Base-by-base conservation (phyloP, 805 yeast species). In the Cyberlindnera amylophila region DNA sequence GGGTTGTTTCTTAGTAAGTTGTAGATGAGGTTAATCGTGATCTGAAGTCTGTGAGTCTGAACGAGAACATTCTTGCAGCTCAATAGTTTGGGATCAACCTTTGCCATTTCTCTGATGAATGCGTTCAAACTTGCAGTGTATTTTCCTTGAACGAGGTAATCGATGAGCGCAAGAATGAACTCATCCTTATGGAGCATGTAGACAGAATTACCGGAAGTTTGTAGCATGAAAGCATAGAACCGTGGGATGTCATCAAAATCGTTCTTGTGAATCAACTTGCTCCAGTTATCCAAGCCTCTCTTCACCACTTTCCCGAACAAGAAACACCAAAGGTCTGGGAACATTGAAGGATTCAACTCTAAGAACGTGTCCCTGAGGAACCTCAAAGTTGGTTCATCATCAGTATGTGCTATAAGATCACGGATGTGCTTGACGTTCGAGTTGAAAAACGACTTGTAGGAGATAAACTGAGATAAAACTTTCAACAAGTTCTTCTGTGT, bases 241-340 rank as follows among this genome's bases (percentile, higher is more conserved):
- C 41, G 41, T 3, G 54, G 47, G 21, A 55, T 58, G 38, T 57
- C 57, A 3, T 45, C 46, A 36, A 57, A 53, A 15, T 52, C 39
- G 39, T 51, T 49, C 23, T 49, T 46, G 10, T 46, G 48, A 10
- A 57, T 49, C 32, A 57, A 21, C 6, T 51, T 45, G 27, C 52
- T 43, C 62, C 62, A 57, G 27, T 46, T 52, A 4, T 46, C 57
- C 14, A 49, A n/a, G 1, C 52, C 53, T 16, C 36, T 21, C 9
- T 39, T 29, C 6, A 52, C 54, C 7, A 52, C 23, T 17, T 36
- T 36, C 4, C 53, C 51, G 14, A 49, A 45, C 8, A 56, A 24
- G 14, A 36, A 18, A 14, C 56, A 48, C 62, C 62, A 57, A 11
- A 55, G 30, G 4, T 48, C 50, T 2, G 58, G 58, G 24, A 37